Conservation (phyloP, 164 flowering plant genomes). For the Liriodendron chinense region DNA sequence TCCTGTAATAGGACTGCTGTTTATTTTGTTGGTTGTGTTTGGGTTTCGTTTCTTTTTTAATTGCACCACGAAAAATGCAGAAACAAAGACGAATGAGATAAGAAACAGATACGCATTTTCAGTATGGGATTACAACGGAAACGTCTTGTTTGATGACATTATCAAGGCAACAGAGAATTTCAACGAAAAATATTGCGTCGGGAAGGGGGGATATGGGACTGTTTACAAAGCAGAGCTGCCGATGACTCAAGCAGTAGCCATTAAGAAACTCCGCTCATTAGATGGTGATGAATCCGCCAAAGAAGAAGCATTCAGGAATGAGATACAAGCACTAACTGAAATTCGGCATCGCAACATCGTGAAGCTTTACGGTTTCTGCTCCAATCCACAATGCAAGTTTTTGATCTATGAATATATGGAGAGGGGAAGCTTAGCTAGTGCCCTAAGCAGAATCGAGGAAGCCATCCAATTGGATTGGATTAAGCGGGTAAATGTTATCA, state of each 20-base stretch:
- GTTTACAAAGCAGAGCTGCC: constrained; percentile 3
- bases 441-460: constrained; percentile 30
- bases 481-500: constrained; percentile 2
- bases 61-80: no score
- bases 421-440: constrained; percentile 46
- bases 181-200: neutral
- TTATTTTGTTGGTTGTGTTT: neutral
- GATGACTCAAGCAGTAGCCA: constrained; percentile 14
- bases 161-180: constrained; percentile 9
- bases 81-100: neutral
- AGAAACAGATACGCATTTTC: neutral
- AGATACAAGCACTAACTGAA: constrained; percentile 47
- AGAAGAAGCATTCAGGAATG: constrained; percentile 41
- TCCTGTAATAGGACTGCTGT: neutral
- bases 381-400: constrained; percentile 28
- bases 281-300: constrained; percentile 16
- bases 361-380: constrained; percentile 57
- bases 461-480: neutral
- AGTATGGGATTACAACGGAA: constrained; percentile 11
- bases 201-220: neutral
- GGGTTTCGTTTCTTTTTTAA: neutral
- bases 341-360: constrained; percentile 60
- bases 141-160: constrained; percentile 5
- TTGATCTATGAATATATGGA: constrained; percentile 58
- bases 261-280: constrained; percentile 26